These are phyloP conservation scores for Fusarium staphyleae DNA, from an alignment of 2,329 filamentous ascomycete genomes.

Conservation along the genomic window DNA sequence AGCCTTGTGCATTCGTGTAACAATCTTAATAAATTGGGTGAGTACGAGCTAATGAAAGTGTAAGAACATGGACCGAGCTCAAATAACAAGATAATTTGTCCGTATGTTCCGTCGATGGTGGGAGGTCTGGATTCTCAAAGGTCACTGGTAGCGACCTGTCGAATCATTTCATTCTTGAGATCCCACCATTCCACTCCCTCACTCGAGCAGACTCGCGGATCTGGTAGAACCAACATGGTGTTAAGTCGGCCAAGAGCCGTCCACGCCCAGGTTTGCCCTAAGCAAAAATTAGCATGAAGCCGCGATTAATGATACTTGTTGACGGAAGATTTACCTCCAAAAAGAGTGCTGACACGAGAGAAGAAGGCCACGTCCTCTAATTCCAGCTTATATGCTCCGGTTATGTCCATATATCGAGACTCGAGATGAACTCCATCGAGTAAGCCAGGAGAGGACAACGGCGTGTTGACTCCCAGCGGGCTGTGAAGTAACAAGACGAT, in stretches of 20 bases:
- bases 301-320: background rate
- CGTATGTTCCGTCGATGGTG: too few species aligned
- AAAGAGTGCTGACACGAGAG: background rate
- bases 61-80: too few species aligned
- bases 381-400: background rate
- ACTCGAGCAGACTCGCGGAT: background rate
- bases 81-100: too few species aligned
- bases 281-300: background rate
- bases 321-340: background rate
- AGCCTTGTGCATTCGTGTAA: too few species aligned
- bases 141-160: too few species aligned
- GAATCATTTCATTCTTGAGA: too few species aligned
- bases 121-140: too few species aligned
- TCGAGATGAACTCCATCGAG: background rate
- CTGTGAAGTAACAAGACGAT: background rate
- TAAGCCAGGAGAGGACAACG: background rate
- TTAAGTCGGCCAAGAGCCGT: background rate
- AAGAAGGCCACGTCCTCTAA: background rate
- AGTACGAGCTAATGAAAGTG: too few species aligned
- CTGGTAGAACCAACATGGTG: background rate
- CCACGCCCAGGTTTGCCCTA: background rate
- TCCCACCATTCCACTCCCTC: background rate
- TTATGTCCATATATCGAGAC: background rate
- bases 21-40: too few species aligned
- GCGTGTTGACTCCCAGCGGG: background rate